A percentile compares a stretch with the other conserved stretches of the same genome.
Evolutionary conservation across 2,329 filamentous ascomycete genomes (phyloP).

Genomic region (Apiospora malaysiana): DNA sequence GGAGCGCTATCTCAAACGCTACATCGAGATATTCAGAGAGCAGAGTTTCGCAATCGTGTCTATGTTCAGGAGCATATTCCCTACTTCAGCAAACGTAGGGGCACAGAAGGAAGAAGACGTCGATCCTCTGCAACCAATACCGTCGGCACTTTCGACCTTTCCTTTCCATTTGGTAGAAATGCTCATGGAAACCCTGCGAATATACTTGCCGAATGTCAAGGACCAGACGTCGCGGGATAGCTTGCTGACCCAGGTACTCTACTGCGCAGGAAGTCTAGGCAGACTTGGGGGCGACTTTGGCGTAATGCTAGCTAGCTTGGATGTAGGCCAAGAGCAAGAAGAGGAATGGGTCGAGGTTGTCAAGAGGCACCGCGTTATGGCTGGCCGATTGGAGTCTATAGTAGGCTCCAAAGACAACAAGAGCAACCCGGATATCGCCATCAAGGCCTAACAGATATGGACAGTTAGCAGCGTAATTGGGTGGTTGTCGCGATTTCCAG

Average conservation of each 20-base stretch:
- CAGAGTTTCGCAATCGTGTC: constrained; percentile 96
- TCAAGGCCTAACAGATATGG: constrained; percentile 26
- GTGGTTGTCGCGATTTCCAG: not conserved
- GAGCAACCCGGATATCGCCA: constrained; percentile 25
- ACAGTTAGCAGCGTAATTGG: not conserved
- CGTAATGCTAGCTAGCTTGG: constrained; percentile 75
- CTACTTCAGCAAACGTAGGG: constrained; percentile 50
- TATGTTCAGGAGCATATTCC: constrained; percentile 91
- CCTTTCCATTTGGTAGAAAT: constrained; percentile 82
- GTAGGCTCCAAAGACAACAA: constrained; percentile 58
- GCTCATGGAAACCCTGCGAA: constrained; percentile 75
- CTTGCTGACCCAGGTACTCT: constrained; percentile 88
- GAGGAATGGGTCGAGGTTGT: constrained; percentile 88
- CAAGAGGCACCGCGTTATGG: constrained; percentile 83
- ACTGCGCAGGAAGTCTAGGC: constrained; percentile 90
- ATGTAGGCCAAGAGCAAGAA: constrained; percentile 50
- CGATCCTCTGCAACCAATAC: constrained; percentile 64
- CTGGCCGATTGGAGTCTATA: constrained; percentile 76
- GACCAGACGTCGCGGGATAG: constrained; percentile 85
- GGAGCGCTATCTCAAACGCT: constrained; percentile 91
- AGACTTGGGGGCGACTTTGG: constrained; percentile 92
- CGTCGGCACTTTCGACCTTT: constrained; percentile 82
- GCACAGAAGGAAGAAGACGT: constrained; percentile 29
- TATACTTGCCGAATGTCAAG: constrained; percentile 80
- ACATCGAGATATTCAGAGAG: constrained; percentile 96